These are phyloP conservation scores for Zygosaccharomyces sapae DNA, from an alignment of 1,139 yeast species.

Conservation along the genomic window DNA sequence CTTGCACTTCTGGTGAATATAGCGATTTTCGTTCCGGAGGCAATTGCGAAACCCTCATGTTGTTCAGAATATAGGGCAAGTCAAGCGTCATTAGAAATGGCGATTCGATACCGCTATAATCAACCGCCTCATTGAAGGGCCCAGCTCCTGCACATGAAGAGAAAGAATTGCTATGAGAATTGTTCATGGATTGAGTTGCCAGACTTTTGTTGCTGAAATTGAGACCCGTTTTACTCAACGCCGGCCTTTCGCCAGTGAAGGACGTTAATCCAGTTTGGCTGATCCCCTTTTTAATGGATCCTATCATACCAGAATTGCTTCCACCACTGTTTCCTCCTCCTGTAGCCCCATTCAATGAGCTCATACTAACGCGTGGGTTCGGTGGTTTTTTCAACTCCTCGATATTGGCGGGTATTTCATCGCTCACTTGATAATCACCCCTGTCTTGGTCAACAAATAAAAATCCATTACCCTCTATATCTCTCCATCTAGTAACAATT, in stretches of 20 bases:
- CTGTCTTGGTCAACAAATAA: slow-evolving; percentile 31
- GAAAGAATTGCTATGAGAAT: slow-evolving; percentile 18
- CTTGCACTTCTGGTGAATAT: slow-evolving; percentile 13
- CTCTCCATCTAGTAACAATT: slow-evolving; percentile 34
- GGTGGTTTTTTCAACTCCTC: slow-evolving; percentile 9
- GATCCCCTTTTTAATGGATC: slow-evolving; percentile 15
- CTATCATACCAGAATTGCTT: slow-evolving; percentile 8
- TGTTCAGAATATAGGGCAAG: slow-evolving; percentile 31
- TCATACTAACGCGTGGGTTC: slow-evolving; percentile 8
- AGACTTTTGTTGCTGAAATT: slow-evolving; percentile 18
- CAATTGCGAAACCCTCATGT: slow-evolving; percentile 26
- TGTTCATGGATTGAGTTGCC: slow-evolving; percentile 10
- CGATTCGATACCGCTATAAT: slow-evolving; percentile 16
- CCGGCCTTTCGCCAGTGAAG: slow-evolving; percentile 17
- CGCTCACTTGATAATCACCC: slow-evolving; percentile 23
- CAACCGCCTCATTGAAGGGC: slow-evolving; percentile 13
- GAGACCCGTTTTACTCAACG: slow-evolving; percentile 15
- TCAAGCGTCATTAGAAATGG: slow-evolving; percentile 31
- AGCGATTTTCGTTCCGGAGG: slow-evolving; percentile 10
- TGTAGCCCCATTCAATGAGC: slow-evolving; percentile 9
- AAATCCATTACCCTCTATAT: slow-evolving; percentile 36
- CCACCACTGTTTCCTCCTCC: slow-evolving; percentile 1
- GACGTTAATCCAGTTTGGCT: slow-evolving; percentile 15
- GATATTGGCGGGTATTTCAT: slow-evolving; percentile 4
- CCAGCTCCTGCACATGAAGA: slow-evolving; percentile 13